A percentile compares a stretch with the other conserved stretches of the same genome.
These are phyloP conservation scores for Saccharomyces pastorianus DNA, from an alignment of 1,139 yeast genomes.

Conservation along the genomic window DNA sequence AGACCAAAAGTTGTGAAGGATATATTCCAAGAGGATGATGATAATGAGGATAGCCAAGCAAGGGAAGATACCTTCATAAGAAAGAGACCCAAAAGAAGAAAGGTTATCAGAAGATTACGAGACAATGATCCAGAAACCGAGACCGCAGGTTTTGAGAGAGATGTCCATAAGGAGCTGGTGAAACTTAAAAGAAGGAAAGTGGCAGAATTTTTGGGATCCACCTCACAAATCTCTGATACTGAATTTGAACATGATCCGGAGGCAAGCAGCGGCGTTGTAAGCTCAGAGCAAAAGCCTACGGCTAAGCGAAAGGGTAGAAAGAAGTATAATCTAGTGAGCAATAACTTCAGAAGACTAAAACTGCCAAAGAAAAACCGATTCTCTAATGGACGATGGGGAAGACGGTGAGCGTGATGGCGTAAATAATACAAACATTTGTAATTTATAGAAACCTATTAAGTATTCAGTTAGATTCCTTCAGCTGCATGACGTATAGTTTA, in stretches of 20 bases:
- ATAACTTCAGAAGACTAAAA: conserved; percentile 30
- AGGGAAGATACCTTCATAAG: conserved; percentile 3
- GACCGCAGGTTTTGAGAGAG: conserved; percentile 8
- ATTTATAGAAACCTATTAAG: not conserved
- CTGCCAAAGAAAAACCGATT: conserved; percentile 21
- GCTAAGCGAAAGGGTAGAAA: conserved; percentile 17
- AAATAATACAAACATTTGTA: not conserved
- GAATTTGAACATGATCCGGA: conserved; percentile 8
- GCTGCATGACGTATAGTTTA: not conserved
- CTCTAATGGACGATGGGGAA: conserved; percentile 14
- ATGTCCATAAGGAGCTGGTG: conserved; percentile 24
- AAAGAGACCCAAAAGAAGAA: conserved; percentile 9
- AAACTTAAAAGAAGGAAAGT: conserved; percentile 23
- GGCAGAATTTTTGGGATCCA: conserved; percentile 16
- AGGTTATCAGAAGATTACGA: conserved; percentile 16
- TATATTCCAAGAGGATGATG: conserved; percentile 8
- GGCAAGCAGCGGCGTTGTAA: not conserved
- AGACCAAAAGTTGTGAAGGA: conserved; percentile 2
- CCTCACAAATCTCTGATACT: conserved; percentile 8
- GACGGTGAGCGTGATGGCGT: conserved; percentile 1
- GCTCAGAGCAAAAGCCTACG: not conserved
- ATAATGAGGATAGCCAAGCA: not conserved
- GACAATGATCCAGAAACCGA: conserved; percentile 2
- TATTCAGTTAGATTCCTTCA: not conserved
- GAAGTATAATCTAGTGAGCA: conserved; percentile 31